phyloP scores from a whole-genome alignment of 306 rosid genomes.

The Carpinus fangiana region DNA sequence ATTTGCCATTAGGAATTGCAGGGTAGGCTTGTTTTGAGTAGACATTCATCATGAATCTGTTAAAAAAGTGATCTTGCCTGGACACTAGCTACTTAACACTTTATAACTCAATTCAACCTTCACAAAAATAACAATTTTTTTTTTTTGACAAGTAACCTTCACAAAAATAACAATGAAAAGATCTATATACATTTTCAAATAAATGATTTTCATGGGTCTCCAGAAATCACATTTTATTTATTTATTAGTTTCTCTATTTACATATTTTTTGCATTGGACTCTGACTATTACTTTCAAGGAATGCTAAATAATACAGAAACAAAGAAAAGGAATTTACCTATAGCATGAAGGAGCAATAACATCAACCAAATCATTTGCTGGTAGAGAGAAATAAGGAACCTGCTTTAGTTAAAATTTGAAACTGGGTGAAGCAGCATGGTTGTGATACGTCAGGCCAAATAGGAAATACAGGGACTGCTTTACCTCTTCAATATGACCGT shows the following conservation, averaged over 20 bases:
- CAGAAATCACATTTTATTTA: background rate
- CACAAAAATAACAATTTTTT: background rate
- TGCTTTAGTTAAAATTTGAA: slow-evolving; percentile 49
- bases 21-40: background rate
- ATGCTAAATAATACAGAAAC: background rate
- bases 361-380: slow-evolving; percentile 95
- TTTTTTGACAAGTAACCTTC: no score
- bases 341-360: slow-evolving; percentile 99
- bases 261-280: background rate
- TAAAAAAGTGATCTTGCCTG: background rate
- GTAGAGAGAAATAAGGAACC: slow-evolving; percentile 99
- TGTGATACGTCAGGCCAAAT: slow-evolving; percentile 23
- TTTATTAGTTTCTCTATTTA: no score
- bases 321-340: slow-evolving; percentile 49
- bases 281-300: background rate
- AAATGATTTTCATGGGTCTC: background rate
- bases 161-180: background rate
- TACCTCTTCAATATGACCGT: slow-evolving; percentile 97
- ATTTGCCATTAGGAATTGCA: background rate
- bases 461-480: slow-evolving; percentile 10
- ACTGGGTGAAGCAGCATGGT: slow-evolving; percentile 36
- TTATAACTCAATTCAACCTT: background rate
- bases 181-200: background rate
- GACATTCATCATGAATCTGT: background rate
- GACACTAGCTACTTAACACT: background rate